Base-by-base conservation (phyloP, 495 filamentous ascomycete genomes). In the Beverwykella pulmonaria region DNA sequence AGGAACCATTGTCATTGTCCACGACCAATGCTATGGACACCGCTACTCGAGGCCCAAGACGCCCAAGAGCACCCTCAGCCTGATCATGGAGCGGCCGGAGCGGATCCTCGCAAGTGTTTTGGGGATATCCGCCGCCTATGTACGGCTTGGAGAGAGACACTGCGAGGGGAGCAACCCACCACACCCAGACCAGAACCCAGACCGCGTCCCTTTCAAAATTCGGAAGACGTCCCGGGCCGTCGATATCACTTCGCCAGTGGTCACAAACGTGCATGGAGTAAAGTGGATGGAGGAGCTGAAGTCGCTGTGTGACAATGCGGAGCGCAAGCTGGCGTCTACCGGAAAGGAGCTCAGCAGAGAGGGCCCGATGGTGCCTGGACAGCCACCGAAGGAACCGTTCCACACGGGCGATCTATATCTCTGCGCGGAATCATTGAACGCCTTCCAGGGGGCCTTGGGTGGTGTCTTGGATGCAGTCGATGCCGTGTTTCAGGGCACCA, bases 1-100 rank as follows among this genome's bases (percentile, higher is more conserved):
- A 23, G 86, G 90, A 70, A 91, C 91, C 0, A 75, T 93, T 1
- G 92, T 96, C 10, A 83, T 98, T 30, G 73, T 98, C 3, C 91
- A 98, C 62, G 95, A 98, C 75, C 87, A 88, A 54, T 96, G 93
- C 78, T 98, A 97, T 70, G 92, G 92, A 12, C 94, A 98, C 75
- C 87, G 90, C 1, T 98, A 84, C 72, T 90, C 92, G 14, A 84
- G 94, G 23, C 92, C 91, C n/a, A 86, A 88, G 39, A 86, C 89
- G 0, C 85, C 84, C 1, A 86, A 85, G 56, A 80, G 79, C 2
- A 81, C 80, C 3, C 81, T 98, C 0, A 85, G 74, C 55, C 87
- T 84, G 44, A 93, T 98, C 52, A 92, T 97, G 15, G 94, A 98
- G 76, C 82, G 93, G 36, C 94, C 94, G 29, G 94, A 98, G 79